Base-by-base conservation (phyloP, 495 filamentous ascomycete species). In the Aspergillus cavernicola region DNA sequence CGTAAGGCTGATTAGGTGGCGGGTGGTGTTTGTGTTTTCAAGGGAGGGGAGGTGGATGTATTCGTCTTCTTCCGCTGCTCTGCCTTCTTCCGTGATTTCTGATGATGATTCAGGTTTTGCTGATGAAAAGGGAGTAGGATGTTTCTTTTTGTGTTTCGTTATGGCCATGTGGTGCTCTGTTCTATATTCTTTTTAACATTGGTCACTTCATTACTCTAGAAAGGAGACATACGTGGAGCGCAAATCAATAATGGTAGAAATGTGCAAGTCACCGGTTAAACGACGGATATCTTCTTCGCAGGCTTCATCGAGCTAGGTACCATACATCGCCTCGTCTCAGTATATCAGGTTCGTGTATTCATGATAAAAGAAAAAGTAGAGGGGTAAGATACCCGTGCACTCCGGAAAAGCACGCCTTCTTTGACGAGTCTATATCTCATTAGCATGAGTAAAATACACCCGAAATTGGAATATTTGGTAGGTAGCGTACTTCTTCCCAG, bases 201-300 rank as follows among this genome's bases (percentile, higher is more conserved):
- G n/a, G 6, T 15, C 22, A 6, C 6, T 42, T 16, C 20, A 53
- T 31, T 31, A 13, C 9, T 13, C 2, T 18, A 20, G 32, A 43
- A 11, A 39, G 52, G 26, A 32, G 15, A 28, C 64, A 39, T 79
- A 89, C 86, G 80, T 80, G 51, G 88, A 88, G 33, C 89, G 81
- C 13, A 95, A 70, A 67, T 95, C 90, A 28, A 96, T 78, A 22
- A 95, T 80, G 1, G 81, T 87, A 23, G 74, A 76, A 40, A 95
- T 81, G 39, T 79, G 75, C 57, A 83, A 80, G 50, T 85, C 80
- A 5, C 84, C 69, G n/a, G 66, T 66, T 12, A 95, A 67, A 46
- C 72, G 75, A 19, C 68, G 61, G 50, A 80, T 78, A 65, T 93
- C 90, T 51, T 71, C 65, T 37, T 74, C 56, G 2, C 86, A 85